Percentiles rank a stretch among this genome's conserved stretches.
Conservation (phyloP, 2,329 filamentous ascomycete species). For the Fusarium sp. region DNA sequence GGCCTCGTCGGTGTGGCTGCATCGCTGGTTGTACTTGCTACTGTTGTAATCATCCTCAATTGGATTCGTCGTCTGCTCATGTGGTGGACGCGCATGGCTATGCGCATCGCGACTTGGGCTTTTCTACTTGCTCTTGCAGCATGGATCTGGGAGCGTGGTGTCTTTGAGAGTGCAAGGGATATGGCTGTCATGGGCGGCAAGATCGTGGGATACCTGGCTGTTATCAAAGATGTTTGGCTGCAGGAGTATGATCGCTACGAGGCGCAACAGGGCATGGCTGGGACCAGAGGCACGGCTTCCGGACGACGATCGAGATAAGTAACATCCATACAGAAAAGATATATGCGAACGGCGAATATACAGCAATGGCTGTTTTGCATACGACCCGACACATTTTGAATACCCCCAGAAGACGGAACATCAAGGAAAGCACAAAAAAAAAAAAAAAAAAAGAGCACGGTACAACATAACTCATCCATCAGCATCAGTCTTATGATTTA, state of each 20-base stretch:
- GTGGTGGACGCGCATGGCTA: conserved; percentile 77
- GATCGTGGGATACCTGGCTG: conserved; percentile 56
- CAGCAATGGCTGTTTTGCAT: not conserved
- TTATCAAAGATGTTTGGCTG: conserved; percentile 64
- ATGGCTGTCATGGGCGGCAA: conserved; percentile 54
- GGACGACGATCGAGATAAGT: conserved; percentile 29
- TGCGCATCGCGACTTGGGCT: conserved; percentile 73
- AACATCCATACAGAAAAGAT: conserved; percentile 14
- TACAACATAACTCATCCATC: not conserved
- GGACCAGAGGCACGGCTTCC: conserved; percentile 27
- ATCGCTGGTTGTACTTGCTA: conserved; percentile 51
- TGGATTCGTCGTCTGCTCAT: conserved; percentile 77
- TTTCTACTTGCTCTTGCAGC: conserved; percentile 62
- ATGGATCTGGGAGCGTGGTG: conserved; percentile 71
- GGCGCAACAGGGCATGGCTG: conserved; percentile 51
- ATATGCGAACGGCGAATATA: not conserved
- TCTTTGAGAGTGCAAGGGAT: conserved; percentile 72
- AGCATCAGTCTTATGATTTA: not conserved
- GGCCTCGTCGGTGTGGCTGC: conserved; percentile 46
- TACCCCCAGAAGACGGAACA: conserved; percentile 15
- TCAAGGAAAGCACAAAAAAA: not conserved
- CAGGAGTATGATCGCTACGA: conserved; percentile 67
- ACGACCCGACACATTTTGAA: conserved; percentile 22
- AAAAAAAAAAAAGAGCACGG: not conserved
- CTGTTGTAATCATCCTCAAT: conserved; percentile 73